phyloP scores from a whole-genome alignment of 164 flowering plant species.

The Nymphaea thermarum region DNA sequence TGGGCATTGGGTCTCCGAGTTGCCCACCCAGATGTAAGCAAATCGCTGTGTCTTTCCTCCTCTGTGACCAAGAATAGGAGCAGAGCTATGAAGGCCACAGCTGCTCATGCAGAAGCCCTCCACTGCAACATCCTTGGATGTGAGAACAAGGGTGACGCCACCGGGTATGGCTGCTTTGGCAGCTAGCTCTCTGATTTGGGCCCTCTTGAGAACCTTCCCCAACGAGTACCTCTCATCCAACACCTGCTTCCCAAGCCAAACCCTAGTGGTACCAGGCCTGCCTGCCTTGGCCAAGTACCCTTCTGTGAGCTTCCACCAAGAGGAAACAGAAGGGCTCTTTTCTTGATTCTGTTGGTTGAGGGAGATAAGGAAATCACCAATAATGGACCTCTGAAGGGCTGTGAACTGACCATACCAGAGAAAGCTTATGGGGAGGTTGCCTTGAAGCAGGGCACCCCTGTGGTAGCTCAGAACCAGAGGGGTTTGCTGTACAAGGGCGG shows the following conservation, averaged over 20 bases:
- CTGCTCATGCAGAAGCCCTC: conserved; percentile 44
- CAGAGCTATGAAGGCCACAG: conserved; percentile 47
- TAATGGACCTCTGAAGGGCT: conserved; percentile 28
- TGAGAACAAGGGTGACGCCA: conserved; percentile 44
- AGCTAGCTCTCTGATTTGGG: conserved; percentile 25
- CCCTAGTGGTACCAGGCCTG: conserved; percentile 10
- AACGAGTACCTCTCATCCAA: conserved; percentile 36
- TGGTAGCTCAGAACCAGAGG: conserved; percentile 27
- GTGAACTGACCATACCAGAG: conserved; percentile 40
- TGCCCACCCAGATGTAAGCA: conserved; percentile 73
- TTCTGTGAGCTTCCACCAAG: conserved; percentile 23
- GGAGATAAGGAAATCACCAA: conserved; percentile 31
- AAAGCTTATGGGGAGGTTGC: conserved; percentile 23
- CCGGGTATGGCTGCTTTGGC: conserved; percentile 19
- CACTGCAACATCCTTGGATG: conserved; percentile 41
- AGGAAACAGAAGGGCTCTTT: conserved; percentile 11
- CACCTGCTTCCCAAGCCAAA: conserved; percentile 31
- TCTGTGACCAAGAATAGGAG: neutral
- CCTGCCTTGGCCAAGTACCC: conserved; percentile 5
- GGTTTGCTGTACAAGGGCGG: conserved; percentile 21
- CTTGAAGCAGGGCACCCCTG: conserved; percentile 31
- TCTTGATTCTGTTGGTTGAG: conserved; percentile 10
- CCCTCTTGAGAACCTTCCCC: conserved; percentile 35
- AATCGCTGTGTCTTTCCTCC: conserved; percentile 1
- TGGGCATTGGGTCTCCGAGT: conserved; percentile 74